phyloP scores from a whole-genome alignment of 257 asterid genomes.

The Solanum sparsipilum region DNA sequence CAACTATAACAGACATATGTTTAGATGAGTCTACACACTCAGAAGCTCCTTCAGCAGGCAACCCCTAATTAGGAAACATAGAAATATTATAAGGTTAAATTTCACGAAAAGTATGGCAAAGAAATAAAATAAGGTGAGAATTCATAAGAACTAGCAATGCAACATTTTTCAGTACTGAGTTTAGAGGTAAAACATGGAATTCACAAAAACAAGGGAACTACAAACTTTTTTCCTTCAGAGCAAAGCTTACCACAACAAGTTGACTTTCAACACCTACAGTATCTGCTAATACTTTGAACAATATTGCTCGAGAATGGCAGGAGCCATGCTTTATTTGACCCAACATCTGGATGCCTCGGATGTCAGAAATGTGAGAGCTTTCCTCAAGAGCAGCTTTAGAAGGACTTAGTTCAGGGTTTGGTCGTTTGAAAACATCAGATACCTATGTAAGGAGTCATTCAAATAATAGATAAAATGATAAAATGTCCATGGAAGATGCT shows the following conservation, averaged over 20 bases:
- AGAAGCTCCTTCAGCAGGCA: conserved; percentile 78
- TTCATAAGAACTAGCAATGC: background rate
- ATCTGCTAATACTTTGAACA: conserved; percentile 96
- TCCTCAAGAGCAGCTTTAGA: conserved; percentile 59
- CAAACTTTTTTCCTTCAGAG: background rate
- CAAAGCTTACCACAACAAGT: conserved; percentile 75
- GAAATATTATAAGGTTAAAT: conserved; percentile 1
- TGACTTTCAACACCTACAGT: conserved; percentile 89
- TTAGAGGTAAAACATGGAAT: background rate
- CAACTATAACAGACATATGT: conserved; percentile 85
- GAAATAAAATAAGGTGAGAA: background rate
- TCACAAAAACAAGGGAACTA: background rate
- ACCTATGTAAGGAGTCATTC: conserved; percentile 41
- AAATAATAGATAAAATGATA: conserved; percentile 1
- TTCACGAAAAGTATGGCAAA: conserved; percentile 2
- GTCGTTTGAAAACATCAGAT: conserved; percentile 77
- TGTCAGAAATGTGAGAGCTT: conserved; percentile 41
- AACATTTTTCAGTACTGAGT: background rate
- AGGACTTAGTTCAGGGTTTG: conserved; percentile 69
- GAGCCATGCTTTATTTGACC: conserved; percentile 93
- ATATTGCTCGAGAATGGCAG: conserved; percentile 89
- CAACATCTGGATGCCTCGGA: conserved; percentile 70
- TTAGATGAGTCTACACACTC: conserved; percentile 82
- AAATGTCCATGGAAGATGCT: background rate
- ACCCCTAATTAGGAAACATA: conserved; percentile 51